phyloP scores from a whole-genome alignment of 495 filamentous ascomycete genomes.

The Amniculicola lignicola region DNA sequence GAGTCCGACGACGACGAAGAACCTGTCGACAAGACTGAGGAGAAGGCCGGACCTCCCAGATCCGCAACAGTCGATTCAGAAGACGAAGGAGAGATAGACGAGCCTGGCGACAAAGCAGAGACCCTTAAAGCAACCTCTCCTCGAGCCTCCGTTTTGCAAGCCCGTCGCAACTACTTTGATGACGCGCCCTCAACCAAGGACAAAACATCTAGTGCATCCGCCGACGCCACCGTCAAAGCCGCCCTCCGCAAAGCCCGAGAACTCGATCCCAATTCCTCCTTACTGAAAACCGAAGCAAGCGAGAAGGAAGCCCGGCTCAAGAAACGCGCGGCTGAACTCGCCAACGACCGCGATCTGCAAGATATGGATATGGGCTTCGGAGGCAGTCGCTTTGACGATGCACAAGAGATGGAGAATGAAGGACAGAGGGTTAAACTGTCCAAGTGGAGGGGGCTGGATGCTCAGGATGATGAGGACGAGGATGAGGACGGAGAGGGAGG shows the following conservation, averaged over 20 bases:
- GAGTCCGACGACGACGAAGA: constrained; percentile 41
- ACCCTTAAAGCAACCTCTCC: neutral
- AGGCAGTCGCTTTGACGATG: constrained; percentile 74
- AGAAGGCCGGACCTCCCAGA: constrained; percentile 3
- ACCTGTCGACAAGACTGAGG: constrained; percentile 42
- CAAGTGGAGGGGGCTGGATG: constrained; percentile 51
- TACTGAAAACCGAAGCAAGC: constrained; percentile 47
- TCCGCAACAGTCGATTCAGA: neutral
- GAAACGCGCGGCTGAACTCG: constrained; percentile 70
- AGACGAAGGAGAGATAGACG: neutral
- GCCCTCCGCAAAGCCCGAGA: constrained; percentile 81
- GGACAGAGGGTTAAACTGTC: constrained; percentile 61
- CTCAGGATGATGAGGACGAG: constrained; percentile 54
- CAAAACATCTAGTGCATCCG: constrained; percentile 49
- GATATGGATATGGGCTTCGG: constrained; percentile 96
- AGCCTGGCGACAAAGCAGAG: neutral
- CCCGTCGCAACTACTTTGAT: constrained; percentile 57
- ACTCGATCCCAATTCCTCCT: constrained; percentile 52
- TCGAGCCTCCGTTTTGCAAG: neutral
- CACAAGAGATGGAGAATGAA: constrained; percentile 66
- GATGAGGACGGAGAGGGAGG: constrained; percentile 54
- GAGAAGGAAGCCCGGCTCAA: constrained; percentile 43
- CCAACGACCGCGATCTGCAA: constrained; percentile 77
- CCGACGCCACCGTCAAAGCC: constrained; percentile 77
- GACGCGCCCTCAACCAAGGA: constrained; percentile 40